Evolutionary conservation across 768 basidiomycete genomes (phyloP), one percentile per base, ranked within the genome.

Genomic region (Pleurotus tuoliensis): DNA sequence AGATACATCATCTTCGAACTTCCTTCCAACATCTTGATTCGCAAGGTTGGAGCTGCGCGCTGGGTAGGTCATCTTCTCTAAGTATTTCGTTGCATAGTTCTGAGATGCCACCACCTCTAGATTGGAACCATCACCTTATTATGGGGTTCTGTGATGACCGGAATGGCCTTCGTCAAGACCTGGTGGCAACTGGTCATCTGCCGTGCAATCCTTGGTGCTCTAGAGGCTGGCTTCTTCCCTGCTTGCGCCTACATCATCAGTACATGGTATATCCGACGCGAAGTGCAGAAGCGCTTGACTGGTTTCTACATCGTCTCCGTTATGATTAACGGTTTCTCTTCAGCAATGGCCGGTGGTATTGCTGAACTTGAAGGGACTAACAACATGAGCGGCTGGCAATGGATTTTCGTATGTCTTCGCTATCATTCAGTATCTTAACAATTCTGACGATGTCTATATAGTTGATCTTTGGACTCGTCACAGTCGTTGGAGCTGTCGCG

Each of bases 341-440:
- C 67, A 57, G 71, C 46, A 3, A 57, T 73, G 25, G 67, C 64
- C 5, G 51, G 51, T 3, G 51, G 38, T 41, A 24, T 58, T 64
- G 37, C 56, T 72, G 25, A 62, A 61, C 12, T 70, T 66, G 15
- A 62, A 61, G 37, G 68, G 13, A 37, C 41, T 7, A 37, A 59
- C 20, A 66, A 64, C 12, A 58, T 73, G 22, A 60, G 65, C 22
- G 72, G 72, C 15, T 73, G 73, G 71, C 64, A 63, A 25, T 73
- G 73, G 73, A 73, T 75, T 37, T 72, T 75, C 59, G 58, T 73
- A 18, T 53, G 70, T 47, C 34, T 46, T 48, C 15, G 22, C 30
- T 22, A 7, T 18, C 24, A 3, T 20, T 8, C 12, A 12, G 16
- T 20, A n/a, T 49, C 5, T 37, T 2, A 7, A 44, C 7, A 12